phyloP scores from a whole-genome alignment of 1,139 yeast genomes.

The Saccharomyces hybrid region DNA sequence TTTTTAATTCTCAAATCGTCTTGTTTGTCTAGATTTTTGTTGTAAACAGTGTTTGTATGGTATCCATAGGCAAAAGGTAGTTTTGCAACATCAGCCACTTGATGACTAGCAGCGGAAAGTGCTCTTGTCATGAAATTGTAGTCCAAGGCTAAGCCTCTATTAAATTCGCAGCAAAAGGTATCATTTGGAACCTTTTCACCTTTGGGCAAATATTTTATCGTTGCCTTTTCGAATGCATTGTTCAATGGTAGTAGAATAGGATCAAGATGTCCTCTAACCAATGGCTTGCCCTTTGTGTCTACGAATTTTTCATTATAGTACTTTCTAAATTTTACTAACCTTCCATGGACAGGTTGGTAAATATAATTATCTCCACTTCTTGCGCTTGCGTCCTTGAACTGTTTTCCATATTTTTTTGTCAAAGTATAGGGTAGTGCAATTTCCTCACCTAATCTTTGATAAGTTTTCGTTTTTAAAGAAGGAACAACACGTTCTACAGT shows the following conservation, averaged over 20 bases:
- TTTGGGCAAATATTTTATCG: conserved; percentile 43
- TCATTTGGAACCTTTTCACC: conserved; percentile 39
- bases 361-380: conserved; percentile 27
- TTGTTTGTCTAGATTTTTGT: conserved; percentile 30
- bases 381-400: conserved; percentile 26
- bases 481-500: conserved; percentile 33
- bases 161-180: conserved; percentile 45
- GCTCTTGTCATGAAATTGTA: conserved; percentile 35
- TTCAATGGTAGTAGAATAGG: conserved; percentile 59
- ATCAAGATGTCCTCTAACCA: conserved; percentile 53
- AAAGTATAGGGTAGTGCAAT: conserved; percentile 27
- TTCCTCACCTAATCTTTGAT: conserved; percentile 26
- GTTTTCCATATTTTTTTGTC: conserved; percentile 22
- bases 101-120: conserved; percentile 26
- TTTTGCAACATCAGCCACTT: conserved; percentile 16
- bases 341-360: conserved; percentile 41
- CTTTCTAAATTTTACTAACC: conserved; percentile 37
- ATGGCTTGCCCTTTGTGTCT: conserved; percentile 54
- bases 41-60: conserved; percentile 31
- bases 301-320: conserved; percentile 38
- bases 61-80: conserved; percentile 28
- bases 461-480: conserved; percentile 31
- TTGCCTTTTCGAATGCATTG: conserved; percentile 41
- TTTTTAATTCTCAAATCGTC: conserved; percentile 18
- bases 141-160: conserved; percentile 42